phyloP scores from a whole-genome alignment of 2,329 filamentous ascomycete species.

The Dactylellina sp. region DNA sequence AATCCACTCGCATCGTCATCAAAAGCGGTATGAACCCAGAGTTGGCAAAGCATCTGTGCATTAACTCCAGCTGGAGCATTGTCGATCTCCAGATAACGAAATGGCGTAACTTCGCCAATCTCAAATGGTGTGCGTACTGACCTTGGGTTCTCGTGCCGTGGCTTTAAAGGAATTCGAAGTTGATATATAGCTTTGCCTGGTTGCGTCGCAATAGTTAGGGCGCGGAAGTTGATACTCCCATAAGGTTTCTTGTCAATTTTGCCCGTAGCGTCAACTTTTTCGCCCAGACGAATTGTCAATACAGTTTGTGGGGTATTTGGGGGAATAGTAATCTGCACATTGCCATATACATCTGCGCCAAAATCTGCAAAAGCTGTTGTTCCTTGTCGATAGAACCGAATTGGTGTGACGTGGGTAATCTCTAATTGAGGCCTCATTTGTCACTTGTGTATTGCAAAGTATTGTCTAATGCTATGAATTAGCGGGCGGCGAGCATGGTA shows the following conservation, averaged over 20 bases:
- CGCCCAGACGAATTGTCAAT: conserved; percentile 19
- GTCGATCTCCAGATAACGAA: conserved; percentile 35
- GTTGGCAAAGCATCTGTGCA: conserved; percentile 2
- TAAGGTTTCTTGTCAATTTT: conserved; percentile 12
- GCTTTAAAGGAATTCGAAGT: conserved; percentile 26
- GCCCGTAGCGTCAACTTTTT: conserved; percentile 22
- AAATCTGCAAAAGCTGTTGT: conserved; percentile 23
- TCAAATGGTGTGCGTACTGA: conserved; percentile 20
- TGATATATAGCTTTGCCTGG: conserved; percentile 9
- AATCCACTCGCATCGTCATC: conserved; percentile 16
- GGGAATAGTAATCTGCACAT: conserved; percentile 20
- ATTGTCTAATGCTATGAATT: too few species aligned
- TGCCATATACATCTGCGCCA: conserved; percentile 30
- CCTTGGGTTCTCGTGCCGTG: conserved; percentile 11
- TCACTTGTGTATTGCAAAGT: too few species aligned
- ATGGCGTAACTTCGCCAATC: conserved; percentile 32
- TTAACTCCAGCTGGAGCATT: conserved; percentile 19
- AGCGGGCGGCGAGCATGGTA: too few species aligned
- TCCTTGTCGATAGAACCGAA: conserved; percentile 5
- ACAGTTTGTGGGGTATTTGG: not conserved
- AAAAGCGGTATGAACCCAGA: conserved; percentile 27
- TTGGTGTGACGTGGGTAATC: conserved; percentile 2
- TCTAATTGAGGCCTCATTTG: conserved; percentile 3
- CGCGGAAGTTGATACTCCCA: conserved; percentile 31
- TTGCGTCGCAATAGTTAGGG: conserved; percentile 5